A percentile compares a stretch with the other conserved stretches of the same genome.
These are phyloP conservation scores for Isatis tinctoria DNA, from an alignment of 345 rosid genomes.

Conservation along the genomic window DNA sequence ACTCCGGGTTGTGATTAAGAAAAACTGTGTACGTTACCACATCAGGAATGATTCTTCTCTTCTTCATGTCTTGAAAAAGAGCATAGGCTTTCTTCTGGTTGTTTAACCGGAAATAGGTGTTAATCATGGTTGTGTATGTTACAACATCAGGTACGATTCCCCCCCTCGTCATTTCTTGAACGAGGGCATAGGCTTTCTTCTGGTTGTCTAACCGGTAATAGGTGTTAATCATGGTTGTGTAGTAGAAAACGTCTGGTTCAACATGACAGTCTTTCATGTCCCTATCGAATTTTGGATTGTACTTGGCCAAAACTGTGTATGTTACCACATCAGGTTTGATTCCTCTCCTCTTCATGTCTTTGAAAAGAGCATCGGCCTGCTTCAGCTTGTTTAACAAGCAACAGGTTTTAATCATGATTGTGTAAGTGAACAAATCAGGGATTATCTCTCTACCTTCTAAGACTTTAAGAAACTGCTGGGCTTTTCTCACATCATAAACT, in stretches of 20 bases:
- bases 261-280: slow-evolving; percentile 26
- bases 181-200: slow-evolving; percentile 3
- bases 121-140: slow-evolving; percentile 32
- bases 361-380: slow-evolving; percentile 42
- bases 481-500: slow-evolving; percentile 44
- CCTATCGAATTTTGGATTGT: slow-evolving; percentile 8
- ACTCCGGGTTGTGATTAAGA: slow-evolving; percentile 36
- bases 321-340: slow-evolving; percentile 55
- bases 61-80: slow-evolving; percentile 10
- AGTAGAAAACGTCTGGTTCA: slow-evolving; percentile 18
- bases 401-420: slow-evolving; percentile 55
- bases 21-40: slow-evolving; percentile 55
- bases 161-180: slow-evolving; percentile 25
- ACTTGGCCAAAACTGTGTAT: slow-evolving; percentile 53
- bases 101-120: slow-evolving; percentile 7
- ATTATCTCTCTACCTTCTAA: slow-evolving; percentile 32
- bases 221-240: slow-evolving; percentile 14
- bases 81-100: neutral
- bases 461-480: slow-evolving; percentile 33
- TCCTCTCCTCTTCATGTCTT: slow-evolving; percentile 52
- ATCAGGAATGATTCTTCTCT: slow-evolving; percentile 51
- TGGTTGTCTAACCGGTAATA: neutral
- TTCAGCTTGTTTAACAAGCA: slow-evolving; percentile 39
- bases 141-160: slow-evolving; percentile 54
- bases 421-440: slow-evolving; percentile 56